Percentiles rank a stretch among this genome's conserved stretches.
These are phyloP conservation scores for Trichoderma virens DNA, from an alignment of 495 filamentous ascomycete species.

Conservation along the genomic window DNA sequence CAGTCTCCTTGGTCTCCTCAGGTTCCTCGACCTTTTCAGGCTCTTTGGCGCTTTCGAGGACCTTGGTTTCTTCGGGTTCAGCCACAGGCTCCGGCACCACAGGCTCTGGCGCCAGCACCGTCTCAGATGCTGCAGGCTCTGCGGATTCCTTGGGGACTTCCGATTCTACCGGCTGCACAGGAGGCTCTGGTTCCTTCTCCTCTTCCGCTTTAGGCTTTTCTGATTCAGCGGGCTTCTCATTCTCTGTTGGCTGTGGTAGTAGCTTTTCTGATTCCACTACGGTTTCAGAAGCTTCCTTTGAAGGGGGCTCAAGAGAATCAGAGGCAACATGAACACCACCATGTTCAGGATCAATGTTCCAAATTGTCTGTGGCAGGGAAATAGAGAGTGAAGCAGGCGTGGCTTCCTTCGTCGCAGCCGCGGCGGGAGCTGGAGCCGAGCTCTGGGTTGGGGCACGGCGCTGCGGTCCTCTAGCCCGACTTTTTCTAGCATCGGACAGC, in stretches of 20 bases:
- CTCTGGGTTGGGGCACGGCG: conserved; percentile 57
- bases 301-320: neutral
- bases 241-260: conserved; percentile 11
- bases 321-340: conserved; percentile 33
- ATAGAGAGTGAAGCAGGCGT: conserved; percentile 23
- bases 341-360: conserved; percentile 45
- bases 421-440: conserved; percentile 24
- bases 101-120: conserved; percentile 3
- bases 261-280: conserved; percentile 6
- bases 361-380: conserved; percentile 34
- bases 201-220: conserved; percentile 20
- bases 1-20: neutral
- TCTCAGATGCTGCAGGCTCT: conserved; percentile 17
- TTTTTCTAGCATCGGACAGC: conserved; percentile 78
- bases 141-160: conserved; percentile 20
- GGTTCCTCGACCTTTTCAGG: conserved; percentile 14
- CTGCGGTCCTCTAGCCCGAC: conserved; percentile 79
- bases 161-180: conserved; percentile 20
- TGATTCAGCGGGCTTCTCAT: conserved; percentile 13
- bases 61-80: conserved; percentile 3
- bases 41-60: conserved; percentile 16
- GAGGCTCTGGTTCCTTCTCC: conserved; percentile 19
- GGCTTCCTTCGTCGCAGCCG: conserved; percentile 20
- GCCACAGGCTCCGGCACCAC: neutral
- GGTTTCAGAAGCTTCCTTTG: conserved; percentile 14